phyloP scores from a whole-genome alignment of 2,329 filamentous ascomycete species.

The Fusarium multiceps region DNA sequence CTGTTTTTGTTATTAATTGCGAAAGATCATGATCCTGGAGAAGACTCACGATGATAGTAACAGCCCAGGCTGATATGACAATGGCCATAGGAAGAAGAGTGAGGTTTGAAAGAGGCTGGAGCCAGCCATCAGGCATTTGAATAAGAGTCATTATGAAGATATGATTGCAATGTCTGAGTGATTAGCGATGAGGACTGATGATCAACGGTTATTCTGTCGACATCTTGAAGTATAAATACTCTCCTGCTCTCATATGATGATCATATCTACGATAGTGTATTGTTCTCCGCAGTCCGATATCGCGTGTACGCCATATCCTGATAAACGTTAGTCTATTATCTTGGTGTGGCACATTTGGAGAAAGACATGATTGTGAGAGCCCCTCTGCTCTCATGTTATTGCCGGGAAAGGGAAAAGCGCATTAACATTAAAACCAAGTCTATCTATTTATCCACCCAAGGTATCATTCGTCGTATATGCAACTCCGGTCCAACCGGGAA shows the following conservation, averaged over 20 bases:
- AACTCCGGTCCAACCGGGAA: slow-evolving; percentile 15
- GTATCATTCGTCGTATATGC: slow-evolving; percentile 43
- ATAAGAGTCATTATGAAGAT: neutral
- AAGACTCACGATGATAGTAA: slow-evolving; percentile 24
- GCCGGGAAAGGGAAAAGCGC: slow-evolving; percentile 34
- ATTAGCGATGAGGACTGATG: neutral
- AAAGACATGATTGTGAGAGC: slow-evolving; percentile 12
- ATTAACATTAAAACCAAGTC: slow-evolving; percentile 42
- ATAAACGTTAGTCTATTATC: slow-evolving; percentile 8
- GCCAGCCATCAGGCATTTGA: neutral
- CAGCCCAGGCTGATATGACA: slow-evolving; percentile 12
- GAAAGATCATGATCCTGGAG: neutral
- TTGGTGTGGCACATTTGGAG: slow-evolving; percentile 13
- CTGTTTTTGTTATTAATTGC: neutral
- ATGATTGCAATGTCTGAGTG: neutral
- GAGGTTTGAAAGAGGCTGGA: slow-evolving; percentile 17
- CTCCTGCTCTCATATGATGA: neutral
- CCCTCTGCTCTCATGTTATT: slow-evolving; percentile 16
- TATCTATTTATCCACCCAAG: slow-evolving; percentile 34
- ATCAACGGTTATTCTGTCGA: neutral
- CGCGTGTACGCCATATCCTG: slow-evolving; percentile 23
- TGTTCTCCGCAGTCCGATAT: slow-evolving; percentile 35
- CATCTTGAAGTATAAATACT: neutral
- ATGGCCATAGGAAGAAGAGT: slow-evolving; percentile 18
- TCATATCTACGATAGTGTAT: neutral